These are phyloP conservation scores for Bacidia gigantensis DNA, from an alignment of 495 filamentous ascomycete genomes.

Conservation along the genomic window DNA sequence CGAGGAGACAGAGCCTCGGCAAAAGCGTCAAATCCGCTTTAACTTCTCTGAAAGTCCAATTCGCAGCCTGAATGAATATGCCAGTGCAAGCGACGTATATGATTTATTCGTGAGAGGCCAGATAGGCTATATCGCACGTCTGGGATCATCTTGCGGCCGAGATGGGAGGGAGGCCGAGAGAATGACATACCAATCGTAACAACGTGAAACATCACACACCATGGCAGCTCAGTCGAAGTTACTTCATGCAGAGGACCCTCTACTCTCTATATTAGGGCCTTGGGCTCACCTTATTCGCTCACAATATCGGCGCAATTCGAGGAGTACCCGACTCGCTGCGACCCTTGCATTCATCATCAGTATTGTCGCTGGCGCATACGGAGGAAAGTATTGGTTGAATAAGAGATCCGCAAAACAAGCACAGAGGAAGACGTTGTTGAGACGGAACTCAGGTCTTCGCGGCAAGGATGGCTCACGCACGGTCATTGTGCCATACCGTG, in stretches of 20 bases:
- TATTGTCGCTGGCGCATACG: constrained; percentile 64
- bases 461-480: constrained; percentile 89
- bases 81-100: too few species aligned
- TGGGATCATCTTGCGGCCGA: too few species aligned
- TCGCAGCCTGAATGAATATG: background rate
- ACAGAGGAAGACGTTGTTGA: constrained; percentile 60
- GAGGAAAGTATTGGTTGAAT: constrained; percentile 58
- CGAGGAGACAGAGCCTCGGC: background rate
- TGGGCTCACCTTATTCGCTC: constrained; percentile 49
- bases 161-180: too few species aligned
- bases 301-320: constrained; percentile 47
- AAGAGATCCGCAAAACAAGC: constrained; percentile 60
- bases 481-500: constrained; percentile 87
- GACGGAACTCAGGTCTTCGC: constrained; percentile 81
- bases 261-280: constrained; percentile 51
- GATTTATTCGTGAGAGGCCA: too few species aligned
- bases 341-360: constrained; percentile 59
- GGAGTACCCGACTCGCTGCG: constrained; percentile 54
- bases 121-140: too few species aligned
- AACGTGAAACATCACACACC: background rate
- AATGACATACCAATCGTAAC: background rate
- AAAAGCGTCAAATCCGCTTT: background rate
- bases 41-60: background rate
- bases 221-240: constrained; percentile 88
- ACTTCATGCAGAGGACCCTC: constrained; percentile 52